Evolutionary conservation across 768 basidiomycete genomes (phyloP).

Genomic region (Leccinum fibrillosum): DNA sequence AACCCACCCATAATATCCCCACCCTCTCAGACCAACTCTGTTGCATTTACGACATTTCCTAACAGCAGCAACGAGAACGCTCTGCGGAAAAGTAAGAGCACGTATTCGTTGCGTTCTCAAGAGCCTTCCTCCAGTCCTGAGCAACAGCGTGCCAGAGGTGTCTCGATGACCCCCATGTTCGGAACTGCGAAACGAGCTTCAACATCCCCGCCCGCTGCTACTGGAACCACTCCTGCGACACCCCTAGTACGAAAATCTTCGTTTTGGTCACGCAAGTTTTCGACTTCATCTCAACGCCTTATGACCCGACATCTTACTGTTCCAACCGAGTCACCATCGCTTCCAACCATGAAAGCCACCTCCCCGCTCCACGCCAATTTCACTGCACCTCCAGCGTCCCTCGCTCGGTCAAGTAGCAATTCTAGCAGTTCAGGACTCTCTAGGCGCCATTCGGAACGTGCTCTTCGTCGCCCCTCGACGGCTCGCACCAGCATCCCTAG

Average conservation of each 20-base stretch:
- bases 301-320: constrained; percentile 24
- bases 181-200: constrained; percentile 44
- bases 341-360: constrained; percentile 40
- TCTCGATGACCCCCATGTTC: constrained; percentile 52
- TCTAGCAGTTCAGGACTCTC: constrained; percentile 34
- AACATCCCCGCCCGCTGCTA: constrained; percentile 29
- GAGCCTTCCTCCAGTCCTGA: constrained; percentile 12
- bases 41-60: constrained; percentile 38
- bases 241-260: constrained; percentile 56
- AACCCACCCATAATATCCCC: constrained; percentile 44
- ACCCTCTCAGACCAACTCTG: constrained; percentile 45
- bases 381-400: constrained; percentile 12
- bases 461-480: constrained; percentile 9
- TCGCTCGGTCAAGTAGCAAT: constrained; percentile 18
- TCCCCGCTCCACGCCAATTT: constrained; percentile 42
- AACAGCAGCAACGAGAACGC: constrained; percentile 11
- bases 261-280: constrained; percentile 60
- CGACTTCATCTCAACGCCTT: constrained; percentile 30
- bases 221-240: constrained; percentile 30
- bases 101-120: constrained; percentile 29
- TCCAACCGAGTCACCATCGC: constrained; percentile 31
- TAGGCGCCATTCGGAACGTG: constrained; percentile 43
- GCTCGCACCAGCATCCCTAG: constrained; percentile 8
- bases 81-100: constrained; percentile 54
- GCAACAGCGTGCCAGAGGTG: constrained; percentile 44